Evolutionary conservation across 257 asterid species (phyloP), one percentile per base, ranked within the genome.

Genomic region (Solanum chiquidenum): DNA sequence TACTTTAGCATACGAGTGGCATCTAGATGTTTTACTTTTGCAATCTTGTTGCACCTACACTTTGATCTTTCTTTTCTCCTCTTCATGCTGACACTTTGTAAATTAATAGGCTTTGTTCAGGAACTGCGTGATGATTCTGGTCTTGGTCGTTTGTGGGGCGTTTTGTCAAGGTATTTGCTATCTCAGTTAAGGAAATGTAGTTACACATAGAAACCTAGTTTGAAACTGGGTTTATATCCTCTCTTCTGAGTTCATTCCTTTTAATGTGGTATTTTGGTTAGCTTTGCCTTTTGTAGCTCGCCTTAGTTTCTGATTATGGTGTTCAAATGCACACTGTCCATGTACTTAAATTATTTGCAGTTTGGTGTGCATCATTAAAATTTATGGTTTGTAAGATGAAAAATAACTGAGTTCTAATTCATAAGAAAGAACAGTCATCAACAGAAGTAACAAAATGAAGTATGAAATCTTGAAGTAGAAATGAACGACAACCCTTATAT

Each of bases 81-180:
- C 27, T 62, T 84, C 86, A 60, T 86, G 85, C 75, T 86, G 49
- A 86, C 77, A 76, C 84, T 18, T 80, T 27, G 85, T 29, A 29
- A 46, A 38, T 80, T 86, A 88, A 79, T 87, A 97, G 99, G 95
- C 84, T 93, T 95, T 89, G 92, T 87, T 80, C 91, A 84, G 93
- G 98, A 97, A 89, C 88, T 95, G 71, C 95, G 98, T 90, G 99
- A 97, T 93, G 99, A 94, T 92, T 91, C 90, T 86, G 98, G 95
- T 62, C 90, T 95, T 92, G 95, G 98, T 91, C 95, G 98, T 62
- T 87, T 97, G 87, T 95, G 98, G 98, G 98, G 98, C 86, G 91
- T 97, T 87, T 88, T 95, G 92, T 93, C 99, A 77, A 97, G 99
- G 99, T 97, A 91, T 86, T 46, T 25, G 20, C 84, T 21, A 16